Conservation (phyloP, 1,284 basidiomycete species). For the Sanghuangporus weigelae region DNA sequence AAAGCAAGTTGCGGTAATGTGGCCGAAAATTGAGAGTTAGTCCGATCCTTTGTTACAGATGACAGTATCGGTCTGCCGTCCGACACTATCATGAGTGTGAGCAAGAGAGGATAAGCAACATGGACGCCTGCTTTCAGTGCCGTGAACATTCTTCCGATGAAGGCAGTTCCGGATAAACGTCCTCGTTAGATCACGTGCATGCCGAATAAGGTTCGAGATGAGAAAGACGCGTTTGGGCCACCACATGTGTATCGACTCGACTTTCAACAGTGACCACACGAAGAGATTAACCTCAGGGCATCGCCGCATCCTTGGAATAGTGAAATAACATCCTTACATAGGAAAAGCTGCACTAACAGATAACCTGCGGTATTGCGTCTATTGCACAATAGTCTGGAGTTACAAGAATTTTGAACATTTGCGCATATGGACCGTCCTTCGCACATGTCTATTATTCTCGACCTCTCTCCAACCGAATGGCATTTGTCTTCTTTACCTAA, state of each 20-base stretch:
- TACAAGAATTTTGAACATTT: background rate
- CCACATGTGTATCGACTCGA: no score
- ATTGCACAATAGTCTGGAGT: background rate
- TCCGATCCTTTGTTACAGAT: background rate
- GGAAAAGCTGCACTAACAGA: no score
- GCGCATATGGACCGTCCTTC: constrained; percentile 34
- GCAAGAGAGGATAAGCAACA: background rate
- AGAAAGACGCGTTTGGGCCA: no score
- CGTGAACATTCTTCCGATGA: background rate
- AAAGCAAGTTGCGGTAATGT: background rate
- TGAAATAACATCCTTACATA: no score
- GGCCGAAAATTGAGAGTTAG: background rate
- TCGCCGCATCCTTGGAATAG: no score
- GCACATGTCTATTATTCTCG: constrained; percentile 77
- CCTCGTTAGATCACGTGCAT: background rate
- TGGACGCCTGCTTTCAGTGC: background rate
- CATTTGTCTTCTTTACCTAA: constrained; percentile 47
- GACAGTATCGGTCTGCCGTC: background rate
- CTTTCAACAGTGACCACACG: no score
- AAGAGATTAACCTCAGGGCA: no score
- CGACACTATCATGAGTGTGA: background rate
- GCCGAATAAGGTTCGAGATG: no score
- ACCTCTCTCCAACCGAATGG: constrained; percentile 83
- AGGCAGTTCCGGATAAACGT: background rate
- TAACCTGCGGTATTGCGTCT: no score